Base-by-base conservation (phyloP, 2,329 filamentous ascomycete species). In the Botrytis medusae region DNA sequence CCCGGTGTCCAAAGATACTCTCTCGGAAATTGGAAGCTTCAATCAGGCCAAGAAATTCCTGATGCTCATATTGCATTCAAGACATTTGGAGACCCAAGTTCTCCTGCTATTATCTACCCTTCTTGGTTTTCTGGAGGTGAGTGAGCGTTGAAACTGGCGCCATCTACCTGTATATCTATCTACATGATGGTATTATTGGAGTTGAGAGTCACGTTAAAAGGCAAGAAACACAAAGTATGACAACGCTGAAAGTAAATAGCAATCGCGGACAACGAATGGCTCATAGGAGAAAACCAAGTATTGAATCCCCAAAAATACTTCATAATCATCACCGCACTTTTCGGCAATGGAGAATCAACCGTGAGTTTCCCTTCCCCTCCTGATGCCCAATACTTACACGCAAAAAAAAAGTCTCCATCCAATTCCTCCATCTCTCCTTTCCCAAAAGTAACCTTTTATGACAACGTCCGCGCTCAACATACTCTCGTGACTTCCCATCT, bases 1-100 rank as follows among this genome's bases (percentile, higher is more conserved):
- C 65, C 77, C 42, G 77, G 75, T 1, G 75, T 79, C 14, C 72
- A 88, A 71, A 87, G 82, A 2, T 91, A 86, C 79, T 81, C 86
- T 37, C 85, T 93, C 0, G 91, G 91, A 29, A 86, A 92, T 81
- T 92, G 91, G 84, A 83, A 86, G 74, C 87, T 95, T 4, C 87
- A 91, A 78, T 89, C 86, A 40, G 91, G 91, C 57, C 84, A 84
- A n/a, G 85, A 83, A 9, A 85, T 95, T 29, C 85, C 87, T 2
- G 81, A 88, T 76, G 92, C 93, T 1, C 87, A 88, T 78, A 89
- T 95, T 71, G 91, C 92, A 25, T 95, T 93, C 85, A 94, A 92
- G 81, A 93, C 92, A 0, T 91, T 92, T 77, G 93, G 93, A 32
- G 84, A 90, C 72, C 80, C 87, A 0, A 86, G 83, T 0, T 84